Evolutionary conservation across 495 filamentous ascomycete genomes (phyloP).

Genomic region (Xylaria flabelliformis): DNA sequence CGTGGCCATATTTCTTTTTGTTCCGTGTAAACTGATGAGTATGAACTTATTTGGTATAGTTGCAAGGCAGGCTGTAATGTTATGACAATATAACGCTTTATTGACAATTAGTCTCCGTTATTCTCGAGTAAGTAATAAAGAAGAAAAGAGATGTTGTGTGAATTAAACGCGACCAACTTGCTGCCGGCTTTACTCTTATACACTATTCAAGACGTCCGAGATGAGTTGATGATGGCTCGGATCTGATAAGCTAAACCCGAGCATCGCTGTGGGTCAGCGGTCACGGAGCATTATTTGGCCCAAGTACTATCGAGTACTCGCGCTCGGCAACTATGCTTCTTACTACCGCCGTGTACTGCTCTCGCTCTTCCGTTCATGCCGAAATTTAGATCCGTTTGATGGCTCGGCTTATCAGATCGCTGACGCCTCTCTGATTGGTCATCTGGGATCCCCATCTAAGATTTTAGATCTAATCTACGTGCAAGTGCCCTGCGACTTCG

Average conservation of each 20-base stretch:
- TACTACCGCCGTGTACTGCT: neutral
- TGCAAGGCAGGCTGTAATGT: neutral
- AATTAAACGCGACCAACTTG: neutral
- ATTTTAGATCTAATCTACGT: neutral
- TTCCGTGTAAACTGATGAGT: neutral
- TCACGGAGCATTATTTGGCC: neutral
- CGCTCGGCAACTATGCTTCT: neutral
- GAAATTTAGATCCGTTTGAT: slow-evolving; percentile 9
- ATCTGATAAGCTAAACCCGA: slow-evolving; percentile 27
- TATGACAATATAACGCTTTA: neutral
- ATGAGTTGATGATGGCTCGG: slow-evolving; percentile 11
- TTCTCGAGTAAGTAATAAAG: neutral
- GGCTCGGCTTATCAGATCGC: slow-evolving; percentile 21
- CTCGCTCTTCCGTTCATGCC: slow-evolving; percentile 15
- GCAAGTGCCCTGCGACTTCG: neutral
- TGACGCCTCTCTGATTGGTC: slow-evolving; percentile 12
- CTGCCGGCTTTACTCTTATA: neutral
- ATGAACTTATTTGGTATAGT: neutral
- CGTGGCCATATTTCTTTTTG: slow-evolving; percentile 19
- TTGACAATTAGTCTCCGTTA: neutral
- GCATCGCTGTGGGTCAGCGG: neutral
- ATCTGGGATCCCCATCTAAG: neutral
- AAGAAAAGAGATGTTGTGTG: neutral
- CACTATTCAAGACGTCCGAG: neutral
- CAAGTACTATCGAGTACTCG: slow-evolving; percentile 3